phyloP scores from a whole-genome alignment of 106 monocot genomes.

The Phalaenopsis equestris region DNA sequence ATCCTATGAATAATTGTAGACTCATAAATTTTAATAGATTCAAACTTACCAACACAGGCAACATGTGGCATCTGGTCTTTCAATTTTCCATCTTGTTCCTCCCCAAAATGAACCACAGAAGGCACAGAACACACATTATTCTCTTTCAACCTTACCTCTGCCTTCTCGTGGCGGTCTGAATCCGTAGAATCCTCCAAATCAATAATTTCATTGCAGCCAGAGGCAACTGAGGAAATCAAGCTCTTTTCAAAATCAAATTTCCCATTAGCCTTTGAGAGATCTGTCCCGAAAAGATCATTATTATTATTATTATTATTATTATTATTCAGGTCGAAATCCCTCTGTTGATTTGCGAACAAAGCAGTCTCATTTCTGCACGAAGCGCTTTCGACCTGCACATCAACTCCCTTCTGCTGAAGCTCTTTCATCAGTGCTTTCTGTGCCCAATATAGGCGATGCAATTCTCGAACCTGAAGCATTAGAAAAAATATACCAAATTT shows the following conservation, averaged over 20 bases:
- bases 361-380: neutral
- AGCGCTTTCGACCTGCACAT: neutral
- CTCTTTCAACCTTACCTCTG: neutral
- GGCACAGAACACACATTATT: neutral
- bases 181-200: conserved; percentile 34
- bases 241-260: neutral
- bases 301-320: neutral
- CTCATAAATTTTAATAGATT: neutral
- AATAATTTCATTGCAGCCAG: conserved; percentile 7
- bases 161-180: conserved; percentile 13
- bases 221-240: too few species aligned
- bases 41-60: conserved; percentile 13
- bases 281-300: neutral
- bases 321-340: neutral
- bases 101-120: conserved; percentile 8
- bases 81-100: conserved; percentile 2
- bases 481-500: neutral
- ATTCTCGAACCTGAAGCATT: conserved; percentile 44
- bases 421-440: conserved; percentile 51
- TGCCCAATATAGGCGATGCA: conserved; percentile 68
- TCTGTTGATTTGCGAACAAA: neutral
- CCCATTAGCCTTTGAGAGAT: neutral
- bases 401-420: conserved; percentile 6
- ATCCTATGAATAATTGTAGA: too few species aligned
- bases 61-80: neutral